Conservation (phyloP, 2,329 filamentous ascomycete species). For the Pseudogymnoascus sp. region DNA sequence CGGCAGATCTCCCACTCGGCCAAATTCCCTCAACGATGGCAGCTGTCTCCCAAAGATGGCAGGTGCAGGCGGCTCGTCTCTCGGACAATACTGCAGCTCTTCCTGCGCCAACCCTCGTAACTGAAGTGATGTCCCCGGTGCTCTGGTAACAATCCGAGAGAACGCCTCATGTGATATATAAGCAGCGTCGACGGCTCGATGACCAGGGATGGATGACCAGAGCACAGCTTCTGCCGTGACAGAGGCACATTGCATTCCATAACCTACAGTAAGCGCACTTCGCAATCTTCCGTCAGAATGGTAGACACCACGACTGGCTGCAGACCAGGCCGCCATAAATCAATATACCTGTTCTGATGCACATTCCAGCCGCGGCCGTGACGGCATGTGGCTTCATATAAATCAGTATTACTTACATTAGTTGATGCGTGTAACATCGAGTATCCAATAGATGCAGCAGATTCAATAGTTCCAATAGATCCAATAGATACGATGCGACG, state of each 20-base stretch:
- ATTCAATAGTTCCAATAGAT: background rate
- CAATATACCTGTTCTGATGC: background rate
- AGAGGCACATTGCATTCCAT: background rate
- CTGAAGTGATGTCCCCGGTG: background rate
- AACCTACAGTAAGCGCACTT: background rate
- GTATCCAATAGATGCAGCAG: background rate
- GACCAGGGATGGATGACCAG: background rate
- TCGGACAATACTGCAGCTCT: constrained; percentile 5
- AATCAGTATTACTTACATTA: background rate
- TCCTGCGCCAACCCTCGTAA: background rate
- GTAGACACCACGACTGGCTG: background rate
- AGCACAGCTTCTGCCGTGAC: background rate
- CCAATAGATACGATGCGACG: background rate
- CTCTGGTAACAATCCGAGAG: constrained; percentile 1
- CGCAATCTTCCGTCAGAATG: background rate
- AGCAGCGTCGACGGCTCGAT: background rate
- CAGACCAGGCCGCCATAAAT: background rate
- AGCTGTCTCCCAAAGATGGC: background rate
- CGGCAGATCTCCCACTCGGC: background rate
- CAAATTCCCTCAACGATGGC: background rate
- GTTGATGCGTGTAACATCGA: background rate
- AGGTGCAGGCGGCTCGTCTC: background rate
- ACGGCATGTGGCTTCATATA: background rate
- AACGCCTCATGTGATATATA: background rate
- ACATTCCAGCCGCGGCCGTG: background rate